phyloP scores from a whole-genome alignment of 2,329 filamentous ascomycete species.

The Mycogone perniciosa region DNA sequence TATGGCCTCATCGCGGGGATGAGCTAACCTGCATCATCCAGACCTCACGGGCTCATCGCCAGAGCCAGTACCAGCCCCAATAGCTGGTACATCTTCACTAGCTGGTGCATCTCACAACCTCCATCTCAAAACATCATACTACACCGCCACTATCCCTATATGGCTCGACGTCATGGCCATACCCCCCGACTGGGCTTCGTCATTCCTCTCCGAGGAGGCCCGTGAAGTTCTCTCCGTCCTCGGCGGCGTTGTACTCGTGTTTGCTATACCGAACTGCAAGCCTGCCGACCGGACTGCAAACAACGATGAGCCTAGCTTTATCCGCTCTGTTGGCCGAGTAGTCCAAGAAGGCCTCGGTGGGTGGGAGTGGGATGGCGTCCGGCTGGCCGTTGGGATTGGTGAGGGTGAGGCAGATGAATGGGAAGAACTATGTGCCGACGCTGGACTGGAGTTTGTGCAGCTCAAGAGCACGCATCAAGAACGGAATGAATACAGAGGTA shows the following conservation, averaged over 20 bases:
- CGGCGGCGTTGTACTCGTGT: conserved; percentile 49
- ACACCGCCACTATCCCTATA: conserved; percentile 53
- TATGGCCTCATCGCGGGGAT: not conserved
- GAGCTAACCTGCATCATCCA: conserved; percentile 20
- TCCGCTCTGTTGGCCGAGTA: conserved; percentile 49
- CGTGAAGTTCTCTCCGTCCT: conserved; percentile 55
- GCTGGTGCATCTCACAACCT: conserved; percentile 56
- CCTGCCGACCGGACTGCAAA: conserved; percentile 1
- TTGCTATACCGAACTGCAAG: conserved; percentile 20
- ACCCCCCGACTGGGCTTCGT: conserved; percentile 47
- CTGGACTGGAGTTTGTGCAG: conserved; percentile 58
- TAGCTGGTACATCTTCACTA: conserved; percentile 52
- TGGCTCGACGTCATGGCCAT: conserved; percentile 59
- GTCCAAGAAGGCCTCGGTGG: conserved; percentile 52
- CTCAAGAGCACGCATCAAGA: conserved; percentile 32
- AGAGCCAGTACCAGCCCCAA: conserved; percentile 31
- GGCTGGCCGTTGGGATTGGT: conserved; percentile 52
- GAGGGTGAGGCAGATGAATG: conserved; percentile 47
- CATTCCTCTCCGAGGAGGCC: conserved; percentile 56
- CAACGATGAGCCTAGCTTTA: conserved; percentile 32
- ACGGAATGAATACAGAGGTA: conserved; percentile 55
- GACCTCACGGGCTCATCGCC: conserved; percentile 47
- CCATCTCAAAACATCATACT: conserved; percentile 53
- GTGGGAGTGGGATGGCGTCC: conserved; percentile 59
- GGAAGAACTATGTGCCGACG: conserved; percentile 54